A percentile compares a stretch with the other conserved stretches of the same genome.
phyloP scores from a whole-genome alignment of 495 filamentous ascomycete species.

The Penicillium cosmopolitanum region DNA sequence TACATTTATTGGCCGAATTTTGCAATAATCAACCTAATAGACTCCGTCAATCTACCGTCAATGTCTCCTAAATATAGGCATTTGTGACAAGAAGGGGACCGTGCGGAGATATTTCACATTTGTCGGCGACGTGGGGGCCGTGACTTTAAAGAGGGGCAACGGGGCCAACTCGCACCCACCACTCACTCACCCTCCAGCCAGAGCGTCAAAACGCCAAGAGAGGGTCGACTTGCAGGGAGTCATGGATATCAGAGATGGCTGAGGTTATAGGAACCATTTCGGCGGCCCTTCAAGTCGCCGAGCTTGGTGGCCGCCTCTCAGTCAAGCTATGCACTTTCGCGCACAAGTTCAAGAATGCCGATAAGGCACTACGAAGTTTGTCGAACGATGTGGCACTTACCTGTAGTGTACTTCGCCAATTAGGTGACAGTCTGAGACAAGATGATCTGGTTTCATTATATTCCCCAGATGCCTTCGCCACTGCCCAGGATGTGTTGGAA shows the following conservation, averaged over 20 bases:
- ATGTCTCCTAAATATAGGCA: background rate
- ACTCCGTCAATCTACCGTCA: background rate
- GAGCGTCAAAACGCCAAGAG: background rate
- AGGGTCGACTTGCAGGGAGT: background rate
- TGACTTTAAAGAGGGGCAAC: background rate
- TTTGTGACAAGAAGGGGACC: background rate
- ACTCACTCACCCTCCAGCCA: background rate
- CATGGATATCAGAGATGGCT: background rate
- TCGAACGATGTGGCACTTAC: constrained; percentile 41
- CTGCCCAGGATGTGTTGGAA: constrained; percentile 3
- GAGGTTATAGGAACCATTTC: background rate
- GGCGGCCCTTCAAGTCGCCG: constrained; percentile 30
- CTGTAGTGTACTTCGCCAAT: constrained; percentile 10
- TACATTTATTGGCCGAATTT: too few species aligned
- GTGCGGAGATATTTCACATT: background rate
- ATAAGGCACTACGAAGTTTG: constrained; percentile 28
- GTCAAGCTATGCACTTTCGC: constrained; percentile 39
- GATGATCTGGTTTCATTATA: constrained; percentile 10
- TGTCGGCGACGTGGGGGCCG: background rate
- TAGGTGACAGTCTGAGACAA: background rate
- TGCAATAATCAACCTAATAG: background rate
- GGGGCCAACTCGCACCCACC: background rate
- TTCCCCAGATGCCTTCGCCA: constrained; percentile 14
- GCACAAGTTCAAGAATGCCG: constrained; percentile 30
- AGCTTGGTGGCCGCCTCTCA: constrained; percentile 32